phyloP scores from a whole-genome alignment of 768 basidiomycete genomes.

The Tulasnella sp. region DNA sequence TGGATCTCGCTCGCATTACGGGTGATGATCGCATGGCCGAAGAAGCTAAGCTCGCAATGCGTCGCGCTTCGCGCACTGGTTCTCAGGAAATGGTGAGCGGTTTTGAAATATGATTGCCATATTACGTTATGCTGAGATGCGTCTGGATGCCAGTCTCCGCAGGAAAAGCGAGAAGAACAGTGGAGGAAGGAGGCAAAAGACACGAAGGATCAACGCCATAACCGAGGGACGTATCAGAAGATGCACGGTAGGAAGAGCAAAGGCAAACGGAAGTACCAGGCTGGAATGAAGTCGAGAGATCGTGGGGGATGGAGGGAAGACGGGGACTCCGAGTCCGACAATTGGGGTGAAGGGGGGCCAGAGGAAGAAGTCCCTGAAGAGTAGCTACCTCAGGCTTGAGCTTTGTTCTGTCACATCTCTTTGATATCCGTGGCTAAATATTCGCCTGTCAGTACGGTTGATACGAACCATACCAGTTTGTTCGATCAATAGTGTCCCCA shows the following conservation, averaged over 20 bases:
- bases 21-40: conserved; percentile 1
- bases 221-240: background rate
- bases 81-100: background rate
- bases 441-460: too few relatives aligned
- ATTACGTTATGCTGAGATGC: too few relatives aligned
- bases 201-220: background rate
- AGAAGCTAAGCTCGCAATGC: background rate
- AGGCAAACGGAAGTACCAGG: background rate
- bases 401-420: too few relatives aligned
- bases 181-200: background rate
- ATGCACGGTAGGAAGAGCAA: background rate
- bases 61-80: background rate
- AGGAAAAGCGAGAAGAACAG: background rate
- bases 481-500: too few relatives aligned
- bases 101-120: too few relatives aligned
- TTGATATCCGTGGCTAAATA: too few relatives aligned
- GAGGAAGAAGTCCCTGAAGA: background rate
- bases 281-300: background rate
- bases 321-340: background rate
- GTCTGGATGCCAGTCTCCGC: background rate
- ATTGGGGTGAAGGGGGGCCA: background rate
- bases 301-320: background rate
- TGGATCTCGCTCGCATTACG: background rate
- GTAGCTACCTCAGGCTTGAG: background rate
- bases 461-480: too few relatives aligned